Evolutionary conservation across 2,329 filamentous ascomycete species (phyloP).

Genomic region (Apiospora arundinis): DNA sequence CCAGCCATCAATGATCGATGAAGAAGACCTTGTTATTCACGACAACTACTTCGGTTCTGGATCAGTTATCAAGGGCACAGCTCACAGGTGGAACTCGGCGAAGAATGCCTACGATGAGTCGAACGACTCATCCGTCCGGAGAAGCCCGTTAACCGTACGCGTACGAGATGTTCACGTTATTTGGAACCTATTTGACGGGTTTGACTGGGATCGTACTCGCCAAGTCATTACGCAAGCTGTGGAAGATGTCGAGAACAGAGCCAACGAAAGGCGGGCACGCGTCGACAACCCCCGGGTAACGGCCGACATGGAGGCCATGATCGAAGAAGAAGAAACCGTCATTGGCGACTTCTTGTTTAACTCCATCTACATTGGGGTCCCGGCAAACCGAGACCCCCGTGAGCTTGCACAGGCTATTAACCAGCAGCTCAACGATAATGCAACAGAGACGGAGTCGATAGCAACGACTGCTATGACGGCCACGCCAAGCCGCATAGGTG

Average conservation of each 20-base stretch:
- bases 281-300: slow-evolving; percentile 61
- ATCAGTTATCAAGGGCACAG: slow-evolving; percentile 66
- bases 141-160: slow-evolving; percentile 76
- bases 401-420: slow-evolving; percentile 87
- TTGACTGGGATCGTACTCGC: slow-evolving; percentile 91
- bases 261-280: slow-evolving; percentile 73
- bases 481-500: slow-evolving; percentile 55
- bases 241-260: slow-evolving; percentile 82
- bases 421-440: slow-evolving; percentile 82
- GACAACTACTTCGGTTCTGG: slow-evolving; percentile 78
- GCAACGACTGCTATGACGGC: slow-evolving; percentile 75
- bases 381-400: slow-evolving; percentile 81
- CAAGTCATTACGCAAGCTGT: slow-evolving; percentile 88
- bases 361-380: slow-evolving; percentile 96
- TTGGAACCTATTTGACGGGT: slow-evolving; percentile 98
- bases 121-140: slow-evolving; percentile 64
- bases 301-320: slow-evolving; percentile 60
- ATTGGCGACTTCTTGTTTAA: slow-evolving; percentile 98
- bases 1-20: slow-evolving; percentile 52
- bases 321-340: slow-evolving; percentile 81
- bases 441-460: slow-evolving; percentile 88
- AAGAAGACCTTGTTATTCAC: slow-evolving; percentile 72
- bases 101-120: slow-evolving; percentile 76
- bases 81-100: slow-evolving; percentile 80
- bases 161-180: slow-evolving; percentile 91